These are phyloP conservation scores for Mortierella sp. DNA, from an alignment of 371 early-diverging fungal genomes.

Conservation along the genomic window DNA sequence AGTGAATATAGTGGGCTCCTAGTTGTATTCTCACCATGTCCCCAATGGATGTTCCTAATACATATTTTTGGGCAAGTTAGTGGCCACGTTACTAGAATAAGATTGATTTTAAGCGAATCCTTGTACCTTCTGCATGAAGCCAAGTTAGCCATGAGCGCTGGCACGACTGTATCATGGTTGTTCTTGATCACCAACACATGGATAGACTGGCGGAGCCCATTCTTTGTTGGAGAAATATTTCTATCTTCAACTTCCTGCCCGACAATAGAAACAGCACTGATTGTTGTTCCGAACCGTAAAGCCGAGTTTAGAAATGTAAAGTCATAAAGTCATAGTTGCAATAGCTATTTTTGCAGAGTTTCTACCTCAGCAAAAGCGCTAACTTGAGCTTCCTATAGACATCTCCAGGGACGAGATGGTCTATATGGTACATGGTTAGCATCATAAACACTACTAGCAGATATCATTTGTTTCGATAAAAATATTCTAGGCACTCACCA, in stretches of 20 bases:
- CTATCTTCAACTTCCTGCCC: neutral
- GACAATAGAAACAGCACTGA: constrained; percentile 31
- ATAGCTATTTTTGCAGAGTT: neutral
- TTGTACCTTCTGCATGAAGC: constrained; percentile 21
- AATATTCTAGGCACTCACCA: constrained; percentile 11
- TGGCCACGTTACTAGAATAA: neutral
- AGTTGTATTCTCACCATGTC: constrained; percentile 19
- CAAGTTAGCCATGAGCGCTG: constrained; percentile 27
- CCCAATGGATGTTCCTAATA: constrained; percentile 24
- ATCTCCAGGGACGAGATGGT: constrained; percentile 16
- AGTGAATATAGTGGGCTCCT: constrained; percentile 18
- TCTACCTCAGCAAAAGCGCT: constrained; percentile 46
- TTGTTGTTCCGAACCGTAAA: neutral
- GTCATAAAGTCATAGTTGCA: neutral
- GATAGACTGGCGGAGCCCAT: constrained; percentile 11
- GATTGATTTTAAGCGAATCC: neutral
- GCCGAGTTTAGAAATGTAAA: neutral
- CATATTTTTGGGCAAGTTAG: neutral
- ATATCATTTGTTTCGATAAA: neutral
- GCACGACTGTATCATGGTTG: constrained; percentile 26
- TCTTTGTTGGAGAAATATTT: neutral
- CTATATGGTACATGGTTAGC: constrained; percentile 2
- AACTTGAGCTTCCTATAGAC: constrained; percentile 45
- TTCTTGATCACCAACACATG: constrained; percentile 41
- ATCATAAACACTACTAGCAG: neutral